phyloP scores from a whole-genome alignment of 257 asterid species.

The Rhazya stricta region DNA sequence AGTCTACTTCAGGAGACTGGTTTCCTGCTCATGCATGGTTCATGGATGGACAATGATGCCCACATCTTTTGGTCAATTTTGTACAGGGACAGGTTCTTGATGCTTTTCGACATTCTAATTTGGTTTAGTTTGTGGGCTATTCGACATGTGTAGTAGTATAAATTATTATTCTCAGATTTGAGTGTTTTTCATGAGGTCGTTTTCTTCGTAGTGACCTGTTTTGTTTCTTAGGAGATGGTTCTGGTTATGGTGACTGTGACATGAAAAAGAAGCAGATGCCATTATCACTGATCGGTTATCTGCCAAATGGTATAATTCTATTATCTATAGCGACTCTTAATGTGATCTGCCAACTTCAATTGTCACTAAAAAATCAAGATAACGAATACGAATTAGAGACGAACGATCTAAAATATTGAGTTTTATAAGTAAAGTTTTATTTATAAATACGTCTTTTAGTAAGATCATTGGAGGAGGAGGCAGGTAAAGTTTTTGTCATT shows the following conservation, averaged over 20 bases:
- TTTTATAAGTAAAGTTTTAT: too few species aligned
- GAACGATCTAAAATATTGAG: too few species aligned
- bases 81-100: neutral
- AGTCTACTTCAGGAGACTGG: neutral
- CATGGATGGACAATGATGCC: neutral
- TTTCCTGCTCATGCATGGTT: neutral
- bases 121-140: conserved; percentile 1
- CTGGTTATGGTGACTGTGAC: conserved; percentile 1
- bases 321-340: neutral
- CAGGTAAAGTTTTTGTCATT: too few species aligned
- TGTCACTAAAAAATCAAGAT: neutral
- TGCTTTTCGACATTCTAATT: neutral
- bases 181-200: neutral
- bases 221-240: neutral
- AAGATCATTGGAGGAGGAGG: too few species aligned
- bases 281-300: neutral
- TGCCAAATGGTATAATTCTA: neutral
- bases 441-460: too few species aligned
- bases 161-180: neutral
- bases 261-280: neutral
- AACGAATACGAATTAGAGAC: too few species aligned
- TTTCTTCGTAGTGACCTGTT: neutral
- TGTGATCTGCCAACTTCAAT: conserved; percentile 7
- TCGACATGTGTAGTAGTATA: neutral
- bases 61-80: neutral